Evolutionary conservation across 345 rosid genomes (phyloP).

Genomic region (Corymbia maculata): DNA sequence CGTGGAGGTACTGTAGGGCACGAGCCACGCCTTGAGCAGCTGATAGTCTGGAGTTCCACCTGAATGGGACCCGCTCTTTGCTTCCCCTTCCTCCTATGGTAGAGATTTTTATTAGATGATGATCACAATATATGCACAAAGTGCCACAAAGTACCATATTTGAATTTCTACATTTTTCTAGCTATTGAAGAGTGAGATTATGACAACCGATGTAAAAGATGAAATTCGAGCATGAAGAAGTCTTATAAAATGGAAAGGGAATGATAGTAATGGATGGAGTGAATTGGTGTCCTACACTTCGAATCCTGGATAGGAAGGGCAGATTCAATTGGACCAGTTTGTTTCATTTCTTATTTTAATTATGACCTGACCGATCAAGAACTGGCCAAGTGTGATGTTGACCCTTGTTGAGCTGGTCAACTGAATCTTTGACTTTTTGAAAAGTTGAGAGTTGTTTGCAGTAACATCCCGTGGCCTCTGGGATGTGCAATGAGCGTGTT

Average conservation of each 20-base stretch:
- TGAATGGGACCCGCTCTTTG: conserved; percentile 23
- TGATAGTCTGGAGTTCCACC: conserved; percentile 36
- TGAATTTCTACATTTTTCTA: not conserved
- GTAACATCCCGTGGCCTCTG: not conserved
- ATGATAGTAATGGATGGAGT: not conserved
- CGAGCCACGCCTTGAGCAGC: conserved; percentile 34
- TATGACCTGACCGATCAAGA: not conserved
- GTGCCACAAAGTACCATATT: not conserved
- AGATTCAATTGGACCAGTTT: not conserved
- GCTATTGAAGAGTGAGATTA: not conserved
- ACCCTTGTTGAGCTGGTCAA: not conserved
- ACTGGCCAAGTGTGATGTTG: not conserved
- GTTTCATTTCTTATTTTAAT: not conserved
- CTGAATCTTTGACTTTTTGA: not conserved
- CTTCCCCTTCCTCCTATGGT: conserved; percentile 26
- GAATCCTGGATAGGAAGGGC: not conserved
- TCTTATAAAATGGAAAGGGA: not conserved
- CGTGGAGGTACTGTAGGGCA: conserved; percentile 47
- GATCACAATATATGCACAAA: not conserved
- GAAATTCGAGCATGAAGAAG: not conserved
- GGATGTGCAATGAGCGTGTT: not conserved
- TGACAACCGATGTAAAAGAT: not conserved
- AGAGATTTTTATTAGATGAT: not conserved
- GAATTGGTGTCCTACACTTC: not conserved
- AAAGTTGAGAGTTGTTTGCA: not conserved